Evolutionary conservation across 1,139 yeast species (phyloP).

Genomic region (Saccharomyces pastorianus): DNA sequence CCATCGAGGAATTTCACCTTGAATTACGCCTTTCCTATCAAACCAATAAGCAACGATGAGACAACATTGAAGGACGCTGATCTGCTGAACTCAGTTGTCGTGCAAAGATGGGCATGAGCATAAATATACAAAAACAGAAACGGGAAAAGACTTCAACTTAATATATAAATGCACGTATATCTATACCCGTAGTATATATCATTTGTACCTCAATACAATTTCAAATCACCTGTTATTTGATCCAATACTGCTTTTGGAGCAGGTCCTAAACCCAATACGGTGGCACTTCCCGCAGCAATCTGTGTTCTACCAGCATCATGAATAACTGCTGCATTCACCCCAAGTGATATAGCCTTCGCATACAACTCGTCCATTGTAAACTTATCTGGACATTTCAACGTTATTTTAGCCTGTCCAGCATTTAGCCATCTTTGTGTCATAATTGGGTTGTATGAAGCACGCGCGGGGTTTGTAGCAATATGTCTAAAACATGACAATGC

Average conservation of each 20-base stretch:
- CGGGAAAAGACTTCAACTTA: not conserved
- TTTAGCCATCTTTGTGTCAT: constrained; percentile 72
- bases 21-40: constrained; percentile 79
- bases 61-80: constrained; percentile 66
- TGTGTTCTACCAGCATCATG: constrained; percentile 98
- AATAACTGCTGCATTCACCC: constrained; percentile 69
- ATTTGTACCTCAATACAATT: constrained; percentile 47
- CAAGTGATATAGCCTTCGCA: constrained; percentile 73
- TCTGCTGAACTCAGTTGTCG: constrained; percentile 75
- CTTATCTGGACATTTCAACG: constrained; percentile 66
- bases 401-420: constrained; percentile 91
- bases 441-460: constrained; percentile 48
- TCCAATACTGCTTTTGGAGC: constrained; percentile 84
- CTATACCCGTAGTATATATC: not conserved
- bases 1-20: constrained; percentile 50
- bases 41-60: constrained; percentile 53
- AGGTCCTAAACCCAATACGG: constrained; percentile 92
- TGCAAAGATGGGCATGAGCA: constrained; percentile 61
- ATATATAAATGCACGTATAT: constrained; percentile 1
- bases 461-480: constrained; percentile 45
- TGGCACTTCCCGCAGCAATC: constrained; percentile 88
- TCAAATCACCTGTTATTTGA: constrained; percentile 69
- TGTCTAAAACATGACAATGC: constrained; percentile 80
- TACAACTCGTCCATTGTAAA: constrained; percentile 72
- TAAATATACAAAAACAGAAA: not conserved